Percentiles rank a stretch among this genome's conserved stretches.
phyloP scores from a whole-genome alignment of 345 rosid species.

The Populus euphratica region DNA sequence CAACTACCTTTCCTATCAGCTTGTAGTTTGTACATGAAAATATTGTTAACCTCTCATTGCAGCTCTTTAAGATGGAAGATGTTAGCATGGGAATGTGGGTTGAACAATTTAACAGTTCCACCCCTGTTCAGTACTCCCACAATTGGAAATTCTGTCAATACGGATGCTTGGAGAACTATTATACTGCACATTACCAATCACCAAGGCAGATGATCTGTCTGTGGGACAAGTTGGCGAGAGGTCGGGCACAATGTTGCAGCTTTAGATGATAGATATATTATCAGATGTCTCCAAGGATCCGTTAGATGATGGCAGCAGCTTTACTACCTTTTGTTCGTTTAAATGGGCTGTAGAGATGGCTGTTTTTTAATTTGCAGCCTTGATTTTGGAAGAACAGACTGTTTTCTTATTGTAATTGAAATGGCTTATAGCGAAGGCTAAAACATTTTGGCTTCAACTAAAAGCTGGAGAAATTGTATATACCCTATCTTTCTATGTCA shows the following conservation, averaged over 20 bases:
- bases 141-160: slow-evolving; percentile 94
- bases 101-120: slow-evolving; percentile 63
- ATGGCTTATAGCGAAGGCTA: neutral
- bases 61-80: slow-evolving; percentile 98
- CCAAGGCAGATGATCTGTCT: slow-evolving; percentile 89
- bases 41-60: slow-evolving; percentile 20
- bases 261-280: slow-evolving; percentile 49
- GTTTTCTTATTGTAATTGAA: neutral
- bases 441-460: slow-evolving; percentile 6
- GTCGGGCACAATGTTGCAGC: slow-evolving; percentile 75
- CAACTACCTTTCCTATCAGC: neutral
- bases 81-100: slow-evolving; percentile 99
- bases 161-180: slow-evolving; percentile 83
- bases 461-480: neutral
- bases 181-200: slow-evolving; percentile 93
- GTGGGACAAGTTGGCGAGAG: slow-evolving; percentile 83
- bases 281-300: neutral
- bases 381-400: slow-evolving; percentile 6
- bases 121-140: slow-evolving; percentile 76
- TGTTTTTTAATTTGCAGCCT: neutral
- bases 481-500: neutral
- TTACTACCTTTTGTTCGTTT: neutral
- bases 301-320: neutral
- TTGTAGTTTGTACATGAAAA: neutral
- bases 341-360: slow-evolving; percentile 10